Base-by-base conservation (phyloP, 768 basidiomycete genomes). In the Leccinum arenicola region DNA sequence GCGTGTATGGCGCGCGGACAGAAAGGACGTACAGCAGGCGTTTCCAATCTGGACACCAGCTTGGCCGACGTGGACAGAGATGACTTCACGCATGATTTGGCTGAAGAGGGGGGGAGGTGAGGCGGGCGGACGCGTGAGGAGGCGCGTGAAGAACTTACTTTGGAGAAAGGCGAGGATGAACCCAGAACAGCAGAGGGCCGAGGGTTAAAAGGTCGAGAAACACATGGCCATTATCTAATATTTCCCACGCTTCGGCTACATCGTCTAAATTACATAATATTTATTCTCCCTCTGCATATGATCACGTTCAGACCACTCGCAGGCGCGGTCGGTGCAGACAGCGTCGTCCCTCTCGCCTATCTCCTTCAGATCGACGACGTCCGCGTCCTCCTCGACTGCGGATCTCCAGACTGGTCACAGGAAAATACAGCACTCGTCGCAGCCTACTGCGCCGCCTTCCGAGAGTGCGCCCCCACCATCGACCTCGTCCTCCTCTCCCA, bases 41-140 rank as follows among this genome's bases (percentile, higher is more conserved):
- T 98, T 98, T 72, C 96, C 95, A 70, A 94, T 91, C 82, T 94
- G 92, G 68, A 92, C 89, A 87, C 94, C 95, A 72, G 96, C 97
- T 82, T 99, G 97, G 72, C 96, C 96, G 74, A 98, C 95, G 79
- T 98, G 94, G 73, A 98, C 83, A 67, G 93, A 96, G 82, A 97
- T 96, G 77, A 98, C 95, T 89, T 93, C 91, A 82, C 91, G 89
- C 91, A 93, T 93, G 76, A 70, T 80, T 68, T 66, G 54, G 55
- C 66, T 68, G 25, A 4, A 35, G 3, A 51, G 21, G 38, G 31
- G 43, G 2, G 3, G 35, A 1, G 48, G 52, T 61, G 55, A 64
- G 54, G 12, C 19, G 56, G 60, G 21, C 3, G 49, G 57, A 62
- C 70, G 62, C 74, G 73, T 54, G 25, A 61, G 61, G 58, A 67